Base-by-base conservation (phyloP, 192 early-diverging fungal genomes). In the Entrophospora sp. region DNA sequence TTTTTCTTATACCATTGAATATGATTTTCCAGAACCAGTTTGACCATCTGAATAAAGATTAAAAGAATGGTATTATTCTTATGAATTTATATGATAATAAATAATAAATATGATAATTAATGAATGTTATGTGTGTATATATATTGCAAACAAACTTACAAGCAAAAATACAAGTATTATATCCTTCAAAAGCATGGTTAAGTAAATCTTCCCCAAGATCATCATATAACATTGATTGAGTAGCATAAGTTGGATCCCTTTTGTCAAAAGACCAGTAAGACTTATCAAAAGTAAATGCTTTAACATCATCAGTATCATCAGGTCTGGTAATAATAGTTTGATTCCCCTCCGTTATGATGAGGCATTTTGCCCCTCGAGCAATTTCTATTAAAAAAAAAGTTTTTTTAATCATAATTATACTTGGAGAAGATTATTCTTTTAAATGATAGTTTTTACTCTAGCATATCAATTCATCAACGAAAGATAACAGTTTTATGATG, bases 101-200 rank as follows among this genome's bases (percentile, higher is more conserved):
- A n/a, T n/a, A 34, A 5, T 43, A 63, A 7, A 32, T 32, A 52
- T 61, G 16, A 18, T n/a, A 10, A 18, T 5, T 25, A 22, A 49
- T 31, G 27, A 0, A 25, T 36, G 14, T 27, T 14, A 14, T 8
- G 2, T 14, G 10, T 61, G 35, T 35, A 25, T 42, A 40, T 61
- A 14, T 8, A 18, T 62, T 42, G 7, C 28, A 44, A 24, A 40
- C 18, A 14, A 52, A 66, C 79, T 78, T 84, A 87, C 82, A 97
- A 10, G 95, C 95, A 73, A 97, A 94, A 38, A 97, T 85, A 75
- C 92, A 95, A 42, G 84, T 87, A 72, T 97, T 93, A 76, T 93
- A 97, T 25, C 95, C 95, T 16, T 81, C 80, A 51, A 97, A 86
- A 2, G 93, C 87, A 66, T 96, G 93, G 51, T 88, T 83, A 4